phyloP scores from a whole-genome alignment of 2,329 filamentous ascomycete genomes.

The Talaromyces sp. region DNA sequence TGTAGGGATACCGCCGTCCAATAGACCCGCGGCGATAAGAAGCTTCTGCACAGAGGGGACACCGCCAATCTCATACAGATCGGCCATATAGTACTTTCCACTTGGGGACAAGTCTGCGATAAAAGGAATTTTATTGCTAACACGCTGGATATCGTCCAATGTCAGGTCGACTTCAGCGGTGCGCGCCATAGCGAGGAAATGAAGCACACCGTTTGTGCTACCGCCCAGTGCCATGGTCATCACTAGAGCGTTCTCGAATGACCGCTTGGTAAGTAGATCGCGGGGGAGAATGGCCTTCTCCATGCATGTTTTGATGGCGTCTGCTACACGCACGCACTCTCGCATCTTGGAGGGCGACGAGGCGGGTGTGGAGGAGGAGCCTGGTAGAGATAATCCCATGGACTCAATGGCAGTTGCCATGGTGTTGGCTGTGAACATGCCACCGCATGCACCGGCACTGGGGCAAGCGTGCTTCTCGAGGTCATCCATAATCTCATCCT shows the following conservation, averaged over 20 bases:
- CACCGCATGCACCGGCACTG: conserved; percentile 77
- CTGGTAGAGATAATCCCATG: conserved; percentile 80
- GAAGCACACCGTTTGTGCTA: conserved; percentile 84
- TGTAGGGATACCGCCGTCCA: conserved; percentile 78
- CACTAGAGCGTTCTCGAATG: conserved; percentile 86
- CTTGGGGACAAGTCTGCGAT: conserved; percentile 83
- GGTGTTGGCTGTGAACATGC: conserved; percentile 95
- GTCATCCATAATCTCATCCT: conserved; percentile 80
- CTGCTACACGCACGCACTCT: conserved; percentile 79
- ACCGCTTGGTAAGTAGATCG: conserved; percentile 75
- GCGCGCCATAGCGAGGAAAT: conserved; percentile 88
- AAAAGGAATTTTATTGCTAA: conserved; percentile 81
- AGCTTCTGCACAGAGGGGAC: conserved; percentile 85
- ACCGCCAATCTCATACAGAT: conserved; percentile 82
- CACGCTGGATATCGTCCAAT: conserved; percentile 79
- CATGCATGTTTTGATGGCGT: conserved; percentile 78
- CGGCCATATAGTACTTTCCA: conserved; percentile 84
- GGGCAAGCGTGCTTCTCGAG: conserved; percentile 79
- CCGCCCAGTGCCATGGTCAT: conserved; percentile 92
- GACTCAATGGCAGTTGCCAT: conserved; percentile 91
- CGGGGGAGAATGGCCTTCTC: conserved; percentile 79
- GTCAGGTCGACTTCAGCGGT: conserved; percentile 77
- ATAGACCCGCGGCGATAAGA: conserved; percentile 72
- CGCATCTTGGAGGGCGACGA: conserved; percentile 80
- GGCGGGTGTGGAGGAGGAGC: conserved; percentile 81